These are phyloP conservation scores for Beta lomatogona DNA, from an alignment of 179 eudicot genomes.

Conservation along the genomic window DNA sequence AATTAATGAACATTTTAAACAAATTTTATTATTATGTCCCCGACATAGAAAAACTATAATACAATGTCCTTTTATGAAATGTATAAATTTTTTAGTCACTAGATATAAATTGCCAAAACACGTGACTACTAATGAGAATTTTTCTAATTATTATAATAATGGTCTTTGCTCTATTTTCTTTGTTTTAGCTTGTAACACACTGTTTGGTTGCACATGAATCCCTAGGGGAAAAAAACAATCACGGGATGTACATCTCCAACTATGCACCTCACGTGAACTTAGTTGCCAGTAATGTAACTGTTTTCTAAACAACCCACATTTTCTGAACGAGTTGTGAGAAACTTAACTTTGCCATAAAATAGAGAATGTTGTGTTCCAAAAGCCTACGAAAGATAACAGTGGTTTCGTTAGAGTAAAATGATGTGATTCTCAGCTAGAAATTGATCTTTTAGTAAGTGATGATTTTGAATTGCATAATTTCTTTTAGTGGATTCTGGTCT, in stretches of 20 bases:
- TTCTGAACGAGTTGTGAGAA: neutral
- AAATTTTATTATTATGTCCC: too few species aligned
- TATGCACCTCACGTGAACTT: constrained; percentile 26
- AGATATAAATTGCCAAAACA: too few species aligned
- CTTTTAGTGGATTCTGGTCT: too few species aligned
- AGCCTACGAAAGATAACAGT: neutral
- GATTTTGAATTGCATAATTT: too few species aligned
- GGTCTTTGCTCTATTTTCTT: neutral
- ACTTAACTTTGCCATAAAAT: neutral
- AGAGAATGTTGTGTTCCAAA: neutral
- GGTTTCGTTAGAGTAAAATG: neutral
- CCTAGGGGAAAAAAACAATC: constrained; percentile 10
- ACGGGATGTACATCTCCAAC: constrained; percentile 24
- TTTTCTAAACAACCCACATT: neutral
- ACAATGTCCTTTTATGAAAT: too few species aligned
- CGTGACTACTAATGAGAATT: too few species aligned
- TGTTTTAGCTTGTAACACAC: neutral
- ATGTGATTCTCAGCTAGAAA: neutral
- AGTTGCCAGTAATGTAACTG: neutral
- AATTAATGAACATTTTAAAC: too few species aligned
- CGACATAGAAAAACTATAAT: too few species aligned
- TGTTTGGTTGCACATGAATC: constrained; percentile 19
- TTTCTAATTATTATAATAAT: neutral
- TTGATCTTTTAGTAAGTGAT: neutral
- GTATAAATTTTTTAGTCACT: too few species aligned